Conservation (phyloP, 176 grass and related monocot genomes). For the Aegilops speltoides region DNA sequence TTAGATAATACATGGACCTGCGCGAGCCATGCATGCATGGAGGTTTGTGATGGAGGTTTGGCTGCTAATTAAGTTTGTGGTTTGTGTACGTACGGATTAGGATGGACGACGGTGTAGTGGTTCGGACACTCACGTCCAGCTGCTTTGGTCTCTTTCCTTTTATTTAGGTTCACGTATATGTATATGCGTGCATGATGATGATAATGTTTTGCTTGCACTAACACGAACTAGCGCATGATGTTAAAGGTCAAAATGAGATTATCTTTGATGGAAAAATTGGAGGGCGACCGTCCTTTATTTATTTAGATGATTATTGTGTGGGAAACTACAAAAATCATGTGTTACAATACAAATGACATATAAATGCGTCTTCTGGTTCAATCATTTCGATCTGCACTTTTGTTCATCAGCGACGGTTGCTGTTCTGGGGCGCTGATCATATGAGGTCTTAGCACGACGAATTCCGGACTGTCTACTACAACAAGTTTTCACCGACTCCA, state of each 20-base stretch:
- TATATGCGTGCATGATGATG: constrained; percentile 18
- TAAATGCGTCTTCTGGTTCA: too few relatives aligned
- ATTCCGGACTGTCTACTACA: too few relatives aligned
- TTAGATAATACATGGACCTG: constrained; percentile 22
- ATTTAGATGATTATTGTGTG: background rate
- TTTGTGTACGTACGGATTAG: constrained; percentile 40
- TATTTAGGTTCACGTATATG: constrained; percentile 1
- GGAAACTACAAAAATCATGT: background rate
- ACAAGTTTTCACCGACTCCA: too few relatives aligned
- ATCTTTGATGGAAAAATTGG: background rate
- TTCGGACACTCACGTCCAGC: constrained; percentile 36
- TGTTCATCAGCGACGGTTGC: too few relatives aligned
- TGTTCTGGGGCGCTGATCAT: too few relatives aligned
- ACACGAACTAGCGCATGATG: constrained; percentile 16
- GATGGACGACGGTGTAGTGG: constrained; percentile 44
- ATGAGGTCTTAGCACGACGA: too few relatives aligned
- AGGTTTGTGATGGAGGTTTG: constrained; percentile 36
- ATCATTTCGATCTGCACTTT: too few relatives aligned
- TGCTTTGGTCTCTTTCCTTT: constrained; percentile 27
- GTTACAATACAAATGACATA: background rate
- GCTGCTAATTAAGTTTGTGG: constrained; percentile 24
- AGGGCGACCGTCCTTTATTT: background rate
- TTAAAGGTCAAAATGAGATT: background rate
- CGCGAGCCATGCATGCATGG: constrained; percentile 26
- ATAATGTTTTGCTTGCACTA: constrained; percentile 41